Base-by-base conservation (phyloP, 768 basidiomycete species). In the Boletus rubescentipes region DNA sequence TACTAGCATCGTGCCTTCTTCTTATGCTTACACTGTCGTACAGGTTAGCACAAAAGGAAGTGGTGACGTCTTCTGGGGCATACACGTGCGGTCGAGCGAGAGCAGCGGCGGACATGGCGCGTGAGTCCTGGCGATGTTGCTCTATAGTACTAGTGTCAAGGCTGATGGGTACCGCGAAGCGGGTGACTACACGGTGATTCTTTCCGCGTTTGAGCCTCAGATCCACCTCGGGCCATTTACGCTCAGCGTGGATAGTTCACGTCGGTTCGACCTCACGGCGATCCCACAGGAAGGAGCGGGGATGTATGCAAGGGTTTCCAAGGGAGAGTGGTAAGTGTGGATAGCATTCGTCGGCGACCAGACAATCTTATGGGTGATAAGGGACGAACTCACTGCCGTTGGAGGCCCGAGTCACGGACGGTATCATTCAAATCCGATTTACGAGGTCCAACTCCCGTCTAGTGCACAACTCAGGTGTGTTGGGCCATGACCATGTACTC, bases 211-310 rank as follows among this genome's bases (percentile, higher is more conserved):
- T 65, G 86, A 91, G 55, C 86, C 92, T 1, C 67, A 65, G 43
- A 73, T 72, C 12, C 81, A 89, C 52, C 75, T 77, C 5, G 91
- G 91, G 3, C 58, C 78, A 9, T 96, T 85, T 70, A 77, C 75
- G 1, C 68, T 97, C 23, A 77, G 76, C 21, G 70, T 92, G 3
- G 82, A 89, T 46, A 82, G 87, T 51, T 80, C 84, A 1, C 66
- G 68, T 53, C 77, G 81, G 1, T 78, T 94, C 47, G 82, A 85
- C 16, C 56, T 97, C 21, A 73, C 73, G 45, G 60, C 82, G 0
- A 87, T 97, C 21, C 83, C 86, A 0, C 82, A 86, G 53, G 96
- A 98, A 72, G 94, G 93, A 0, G 91, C 93, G 0, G 95, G 94
- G 0, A 91, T 97, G 93, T 96, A 87, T 66, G 72, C 71, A 20